phyloP scores from a whole-genome alignment of 192 early-diverging fungal species.

The Mortierella claussenii region DNA sequence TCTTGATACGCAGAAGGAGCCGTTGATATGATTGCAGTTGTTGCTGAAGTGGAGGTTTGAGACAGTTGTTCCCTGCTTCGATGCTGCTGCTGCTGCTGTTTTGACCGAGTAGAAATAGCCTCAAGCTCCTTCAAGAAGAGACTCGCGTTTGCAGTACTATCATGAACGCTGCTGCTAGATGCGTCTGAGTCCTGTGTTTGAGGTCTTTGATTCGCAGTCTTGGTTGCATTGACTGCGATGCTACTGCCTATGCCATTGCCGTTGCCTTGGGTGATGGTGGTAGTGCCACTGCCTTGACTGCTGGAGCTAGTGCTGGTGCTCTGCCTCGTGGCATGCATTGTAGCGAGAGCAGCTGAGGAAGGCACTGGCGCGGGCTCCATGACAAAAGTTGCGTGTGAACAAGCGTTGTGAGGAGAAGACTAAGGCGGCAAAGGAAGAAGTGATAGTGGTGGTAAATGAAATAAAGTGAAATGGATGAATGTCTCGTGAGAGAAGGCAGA shows the following conservation, averaged over 20 bases:
- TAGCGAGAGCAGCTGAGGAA: conserved; percentile 9
- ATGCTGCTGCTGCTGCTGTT: conserved; percentile 14
- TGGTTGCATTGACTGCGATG: too few relatives aligned
- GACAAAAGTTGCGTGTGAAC: too few relatives aligned
- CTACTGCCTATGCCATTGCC: too few relatives aligned
- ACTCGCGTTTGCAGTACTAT: background rate
- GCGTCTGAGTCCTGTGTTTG: background rate
- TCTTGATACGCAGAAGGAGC: conserved; percentile 26
- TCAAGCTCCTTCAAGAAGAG: conserved; percentile 36
- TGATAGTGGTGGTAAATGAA: too few relatives aligned
- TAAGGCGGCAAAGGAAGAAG: background rate
- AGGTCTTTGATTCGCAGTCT: too few relatives aligned
- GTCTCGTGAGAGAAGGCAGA: too few relatives aligned
- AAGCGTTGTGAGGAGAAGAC: background rate
- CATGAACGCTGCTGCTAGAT: background rate
- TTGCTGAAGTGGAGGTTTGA: background rate
- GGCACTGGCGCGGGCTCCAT: conserved; percentile 28
- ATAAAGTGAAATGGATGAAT: too few relatives aligned
- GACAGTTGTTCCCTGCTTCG: too few relatives aligned
- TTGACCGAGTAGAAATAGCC: conserved; percentile 25
- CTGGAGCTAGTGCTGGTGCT: background rate
- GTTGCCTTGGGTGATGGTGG: background rate
- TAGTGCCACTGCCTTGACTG: background rate
- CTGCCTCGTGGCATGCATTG: conserved; percentile 11
- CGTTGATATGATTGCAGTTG: conserved; percentile 1